Conservation (phyloP, 2,329 filamentous ascomycete genomes). For the Neopestalotiopsis rosae region DNA sequence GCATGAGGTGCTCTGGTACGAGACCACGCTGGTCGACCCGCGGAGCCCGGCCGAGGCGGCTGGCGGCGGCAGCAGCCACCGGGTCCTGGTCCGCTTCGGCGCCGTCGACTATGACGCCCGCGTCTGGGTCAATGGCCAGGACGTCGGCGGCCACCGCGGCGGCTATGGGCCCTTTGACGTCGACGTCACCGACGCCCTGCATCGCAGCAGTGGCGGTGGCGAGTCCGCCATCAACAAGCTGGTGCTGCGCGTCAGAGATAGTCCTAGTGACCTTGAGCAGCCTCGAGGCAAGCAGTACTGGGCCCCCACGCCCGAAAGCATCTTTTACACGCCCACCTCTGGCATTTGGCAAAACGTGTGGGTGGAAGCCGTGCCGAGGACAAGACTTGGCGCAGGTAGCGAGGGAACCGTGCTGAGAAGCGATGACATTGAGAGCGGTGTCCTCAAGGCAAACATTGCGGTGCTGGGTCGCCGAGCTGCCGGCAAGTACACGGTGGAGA, state of each 20-base stretch:
- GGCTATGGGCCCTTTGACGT: conserved; percentile 64
- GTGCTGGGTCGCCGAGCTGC: conserved; percentile 55
- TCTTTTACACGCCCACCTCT: conserved; percentile 63
- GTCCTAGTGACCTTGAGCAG: conserved; percentile 67
- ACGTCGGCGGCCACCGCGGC: conserved; percentile 60
- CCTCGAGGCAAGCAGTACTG: conserved; percentile 73
- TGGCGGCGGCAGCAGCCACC: conserved; percentile 40
- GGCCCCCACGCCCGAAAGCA: conserved; percentile 64
- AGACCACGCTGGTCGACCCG: conserved; percentile 56
- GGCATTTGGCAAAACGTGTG: conserved; percentile 65
- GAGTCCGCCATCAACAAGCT: conserved; percentile 42
- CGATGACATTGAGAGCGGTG: conserved; percentile 57
- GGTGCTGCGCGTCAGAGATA: conserved; percentile 66
- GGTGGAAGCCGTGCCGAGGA: conserved; percentile 59
- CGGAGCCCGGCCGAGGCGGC: conserved; percentile 48
- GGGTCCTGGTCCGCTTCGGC: conserved; percentile 60
- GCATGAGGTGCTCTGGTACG: conserved; percentile 73
- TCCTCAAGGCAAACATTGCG: conserved; percentile 55
- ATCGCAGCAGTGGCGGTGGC: conserved; percentile 18
- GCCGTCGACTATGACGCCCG: conserved; percentile 67
- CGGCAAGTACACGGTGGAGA: conserved; percentile 52
- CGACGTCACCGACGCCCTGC: conserved; percentile 59
- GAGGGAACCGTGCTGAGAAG: conserved; percentile 62
- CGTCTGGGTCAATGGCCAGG: conserved; percentile 59
- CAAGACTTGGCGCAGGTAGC: conserved; percentile 59